Evolutionary conservation across 805 yeast genomes (phyloP), one percentile per base, ranked within the genome.

Genomic region (Hanseniaspora taiwanica): DNA sequence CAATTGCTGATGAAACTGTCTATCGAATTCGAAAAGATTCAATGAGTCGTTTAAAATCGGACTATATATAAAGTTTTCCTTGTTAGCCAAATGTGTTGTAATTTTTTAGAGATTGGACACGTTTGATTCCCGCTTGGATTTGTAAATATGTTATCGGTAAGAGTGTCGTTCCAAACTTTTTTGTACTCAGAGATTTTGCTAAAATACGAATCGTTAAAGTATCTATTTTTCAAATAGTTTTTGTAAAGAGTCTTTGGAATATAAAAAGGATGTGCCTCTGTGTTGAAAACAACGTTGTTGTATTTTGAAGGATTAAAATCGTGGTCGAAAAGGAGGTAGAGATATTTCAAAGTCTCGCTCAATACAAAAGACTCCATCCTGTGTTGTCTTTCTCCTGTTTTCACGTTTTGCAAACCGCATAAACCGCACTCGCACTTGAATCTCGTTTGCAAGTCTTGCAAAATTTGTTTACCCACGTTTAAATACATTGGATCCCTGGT

Each of bases 211-310:
- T 53, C 54, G 36, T 46, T 49, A 34, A 54, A 48, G 35, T 42
- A 44, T 31, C 46, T 37, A 36, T 45, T 46, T 33, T 45, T 23
- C 17, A 47, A 47, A 43, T 64, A 58, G 21, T 56, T 49, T 16
- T 48, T 38, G 20, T 56, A 44, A 17, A 66, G 42, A 4, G 56
- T 47, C 4, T 58, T 46, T 36, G 72, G 72, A 40, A 71, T 65
- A 94, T 95, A 84, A 46, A 86, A 56, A 3, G 94, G 94, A 57
- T 87, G 97, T 0, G 87, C 96, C 52, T 87, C 97, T 0, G 97
- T 87, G 10, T 89, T 73, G 57, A 86, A 81, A 36, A 80, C 59
- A 24, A 64, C 58, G 45, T 58, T 62, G 21, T 64, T 60, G 14
- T 53, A 50, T 16, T 35, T 20, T n/a, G n/a, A 20, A 2, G 58